A percentile compares a stretch with the other conserved stretches of the same genome.
Evolutionary conservation across 768 basidiomycete species (phyloP).

Genomic region (Leccinum longicurvipes): DNA sequence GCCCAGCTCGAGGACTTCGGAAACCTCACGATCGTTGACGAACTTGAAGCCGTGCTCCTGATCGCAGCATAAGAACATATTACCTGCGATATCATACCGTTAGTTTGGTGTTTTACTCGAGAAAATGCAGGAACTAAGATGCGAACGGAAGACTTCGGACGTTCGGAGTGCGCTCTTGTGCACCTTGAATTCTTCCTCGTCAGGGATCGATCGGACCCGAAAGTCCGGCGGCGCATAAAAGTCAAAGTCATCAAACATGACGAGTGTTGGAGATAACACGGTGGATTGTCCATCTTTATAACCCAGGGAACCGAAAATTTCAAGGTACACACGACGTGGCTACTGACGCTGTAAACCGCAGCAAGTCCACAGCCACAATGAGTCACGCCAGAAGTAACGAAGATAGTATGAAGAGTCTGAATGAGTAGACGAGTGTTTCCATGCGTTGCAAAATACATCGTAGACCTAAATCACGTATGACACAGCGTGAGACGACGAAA

Average conservation of each 20-base stretch:
- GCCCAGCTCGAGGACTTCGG: constrained; percentile 47
- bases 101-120: too few relatives aligned
- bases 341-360: constrained; percentile 16
- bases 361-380: neutral
- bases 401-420: constrained; percentile 3
- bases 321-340: constrained; percentile 22
- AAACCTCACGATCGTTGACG: constrained; percentile 8
- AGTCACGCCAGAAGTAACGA: constrained; percentile 8
- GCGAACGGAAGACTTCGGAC: constrained; percentile 66
- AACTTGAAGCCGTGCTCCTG: constrained; percentile 18
- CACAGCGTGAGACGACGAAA: constrained; percentile 36
- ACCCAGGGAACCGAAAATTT: neutral
- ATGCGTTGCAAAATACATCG: constrained; percentile 38
- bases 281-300: constrained; percentile 11
- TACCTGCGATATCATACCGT: constrained; percentile 37
- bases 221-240: constrained; percentile 53
- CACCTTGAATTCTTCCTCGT: constrained; percentile 49
- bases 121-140: constrained; percentile 3
- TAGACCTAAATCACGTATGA: constrained; percentile 40
- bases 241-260: constrained; percentile 17
- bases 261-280: neutral
- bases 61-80: constrained; percentile 68
- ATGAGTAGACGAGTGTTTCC: constrained; percentile 28
- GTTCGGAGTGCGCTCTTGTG: constrained; percentile 45
- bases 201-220: constrained; percentile 50